Conservation (phyloP, 192 early-diverging fungal species). For the Backusella tuberculispora region DNA sequence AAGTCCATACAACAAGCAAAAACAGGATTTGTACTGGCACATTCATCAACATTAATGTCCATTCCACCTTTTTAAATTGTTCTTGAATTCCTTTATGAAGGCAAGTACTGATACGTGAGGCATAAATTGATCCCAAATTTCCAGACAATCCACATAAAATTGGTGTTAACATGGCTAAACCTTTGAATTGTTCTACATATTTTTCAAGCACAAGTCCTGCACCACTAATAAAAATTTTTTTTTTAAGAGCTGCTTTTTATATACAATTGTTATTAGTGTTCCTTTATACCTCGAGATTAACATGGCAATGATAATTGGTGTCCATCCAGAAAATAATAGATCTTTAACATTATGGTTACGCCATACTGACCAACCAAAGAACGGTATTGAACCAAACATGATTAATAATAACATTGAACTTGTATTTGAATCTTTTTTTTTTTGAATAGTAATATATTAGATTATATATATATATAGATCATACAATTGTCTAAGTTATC, state of each 20-base stretch:
- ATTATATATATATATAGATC: too few species aligned
- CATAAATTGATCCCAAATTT: constrained; percentile 82
- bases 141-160: constrained; percentile 71
- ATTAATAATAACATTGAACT: constrained; percentile 49
- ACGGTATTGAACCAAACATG: constrained; percentile 45
- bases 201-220: constrained; percentile 70
- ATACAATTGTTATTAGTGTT: background rate
- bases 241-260: too few species aligned
- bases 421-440: constrained; percentile 38
- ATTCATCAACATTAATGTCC: constrained; percentile 67
- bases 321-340: constrained; percentile 75
- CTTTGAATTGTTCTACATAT: constrained; percentile 67
- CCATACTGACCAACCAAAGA: constrained; percentile 55
- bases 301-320: constrained; percentile 76
- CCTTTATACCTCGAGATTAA: constrained; percentile 67
- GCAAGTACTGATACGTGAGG: constrained; percentile 74
- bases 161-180: constrained; percentile 69
- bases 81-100: constrained; percentile 59
- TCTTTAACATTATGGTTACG: constrained; percentile 65
- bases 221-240: constrained; percentile 39
- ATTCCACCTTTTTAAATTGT: constrained; percentile 54
- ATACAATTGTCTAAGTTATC: too few species aligned
- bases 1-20: constrained; percentile 50
- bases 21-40: constrained; percentile 70
- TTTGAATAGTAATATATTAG: background rate